A percentile compares a stretch with the other conserved stretches of the same genome.
These are phyloP conservation scores for Chenopodium quinoa DNA, from an alignment of 148 eudicot genomes.

Conservation along the genomic window DNA sequence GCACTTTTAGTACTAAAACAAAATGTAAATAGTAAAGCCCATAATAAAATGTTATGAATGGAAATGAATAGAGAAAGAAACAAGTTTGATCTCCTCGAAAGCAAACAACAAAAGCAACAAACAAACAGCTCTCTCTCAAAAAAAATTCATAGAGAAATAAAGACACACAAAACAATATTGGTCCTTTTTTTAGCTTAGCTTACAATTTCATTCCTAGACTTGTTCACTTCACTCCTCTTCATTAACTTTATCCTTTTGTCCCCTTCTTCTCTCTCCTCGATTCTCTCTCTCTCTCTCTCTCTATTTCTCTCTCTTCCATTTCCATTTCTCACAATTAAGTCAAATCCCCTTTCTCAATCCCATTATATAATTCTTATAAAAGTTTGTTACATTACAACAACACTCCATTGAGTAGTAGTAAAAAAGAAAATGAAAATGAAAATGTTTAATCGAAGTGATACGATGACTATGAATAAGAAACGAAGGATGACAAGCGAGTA, in stretches of 20 bases:
- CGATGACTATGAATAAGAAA: no score
- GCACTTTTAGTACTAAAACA: neutral
- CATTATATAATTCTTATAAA: no score
- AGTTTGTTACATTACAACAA: no score
- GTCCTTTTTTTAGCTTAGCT: no score
- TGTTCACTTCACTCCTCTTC: neutral
- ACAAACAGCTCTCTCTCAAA: slow-evolving; percentile 18
- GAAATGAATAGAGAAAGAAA: neutral
- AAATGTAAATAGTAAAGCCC: no score
- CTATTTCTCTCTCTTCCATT: slow-evolving; percentile 17
- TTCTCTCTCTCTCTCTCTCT: slow-evolving; percentile 8
- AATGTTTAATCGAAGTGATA: no score
- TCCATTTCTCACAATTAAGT: neutral
- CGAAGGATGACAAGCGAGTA: slow-evolving; percentile 21
- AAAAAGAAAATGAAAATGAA: no score
- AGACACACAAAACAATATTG: neutral
- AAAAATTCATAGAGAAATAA: neutral
- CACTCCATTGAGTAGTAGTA: no score
- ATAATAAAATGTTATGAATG: no score
- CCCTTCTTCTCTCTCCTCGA: slow-evolving; percentile 22
- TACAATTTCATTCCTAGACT: neutral
- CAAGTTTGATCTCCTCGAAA: neutral
- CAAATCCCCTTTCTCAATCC: neutral
- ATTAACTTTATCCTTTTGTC: slow-evolving; percentile 26
- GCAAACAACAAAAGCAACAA: slow-evolving; percentile 30